These are phyloP conservation scores for Cucurbita pepo DNA, from an alignment of 306 rosid species.

Conservation along the genomic window DNA sequence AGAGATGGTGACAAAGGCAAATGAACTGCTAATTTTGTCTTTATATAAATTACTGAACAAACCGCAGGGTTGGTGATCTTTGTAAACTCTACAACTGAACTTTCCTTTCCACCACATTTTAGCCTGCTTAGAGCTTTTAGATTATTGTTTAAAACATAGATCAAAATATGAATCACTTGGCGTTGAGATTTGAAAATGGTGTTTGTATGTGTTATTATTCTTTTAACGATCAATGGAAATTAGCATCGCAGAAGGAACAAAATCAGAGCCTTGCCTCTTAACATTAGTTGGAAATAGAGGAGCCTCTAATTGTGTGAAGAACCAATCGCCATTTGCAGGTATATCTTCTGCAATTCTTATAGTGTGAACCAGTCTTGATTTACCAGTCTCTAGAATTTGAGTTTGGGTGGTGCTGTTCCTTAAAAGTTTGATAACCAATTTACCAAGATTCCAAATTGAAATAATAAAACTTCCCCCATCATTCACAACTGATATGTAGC, in stretches of 20 bases:
- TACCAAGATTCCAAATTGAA: not conserved
- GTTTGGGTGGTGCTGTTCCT: not conserved
- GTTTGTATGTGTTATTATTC: not conserved
- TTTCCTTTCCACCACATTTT: not conserved
- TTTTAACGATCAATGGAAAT: not conserved
- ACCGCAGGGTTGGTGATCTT: not conserved
- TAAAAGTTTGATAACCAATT: not conserved
- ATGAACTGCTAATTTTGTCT: slow-evolving; percentile 12
- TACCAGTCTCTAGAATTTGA: not conserved
- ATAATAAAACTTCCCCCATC: not conserved
- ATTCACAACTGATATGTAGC: not conserved
- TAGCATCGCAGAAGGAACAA: not conserved
- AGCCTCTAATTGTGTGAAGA: not conserved
- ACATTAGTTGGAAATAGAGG: not conserved
- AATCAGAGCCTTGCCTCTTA: not conserved
- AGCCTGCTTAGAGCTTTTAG: not conserved
- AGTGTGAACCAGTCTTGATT: not conserved
- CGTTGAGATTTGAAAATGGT: not conserved
- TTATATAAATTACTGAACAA: not conserved
- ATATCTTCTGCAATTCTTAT: not conserved
- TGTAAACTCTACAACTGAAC: not conserved
- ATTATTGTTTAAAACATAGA: not conserved
- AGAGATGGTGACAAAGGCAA: slow-evolving; percentile 44
- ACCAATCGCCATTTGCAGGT: not conserved
- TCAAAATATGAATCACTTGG: not conserved